Conservation (phyloP, 2,329 filamentous ascomycete species). For the Diaporthe sp. region DNA sequence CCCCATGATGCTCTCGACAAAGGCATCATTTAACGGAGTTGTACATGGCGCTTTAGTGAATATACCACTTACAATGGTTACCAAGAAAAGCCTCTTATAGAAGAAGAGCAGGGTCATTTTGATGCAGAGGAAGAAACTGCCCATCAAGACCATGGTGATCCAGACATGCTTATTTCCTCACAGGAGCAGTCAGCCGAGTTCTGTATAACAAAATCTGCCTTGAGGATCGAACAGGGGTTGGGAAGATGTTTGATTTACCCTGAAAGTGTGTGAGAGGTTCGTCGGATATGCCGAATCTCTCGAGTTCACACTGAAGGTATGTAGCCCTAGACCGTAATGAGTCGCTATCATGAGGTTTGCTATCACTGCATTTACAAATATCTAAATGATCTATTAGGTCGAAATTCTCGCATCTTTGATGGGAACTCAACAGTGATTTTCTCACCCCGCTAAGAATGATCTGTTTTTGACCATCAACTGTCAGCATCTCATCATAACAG, state of each 20-base stretch:
- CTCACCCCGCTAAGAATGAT: slow-evolving; percentile 7
- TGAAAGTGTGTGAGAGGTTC: slow-evolving; percentile 11
- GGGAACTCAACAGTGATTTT: background rate
- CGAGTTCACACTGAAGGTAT: slow-evolving; percentile 3
- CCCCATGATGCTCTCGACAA: background rate
- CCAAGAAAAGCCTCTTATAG: slow-evolving; percentile 5
- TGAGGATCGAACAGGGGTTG: background rate
- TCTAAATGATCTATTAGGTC: background rate
- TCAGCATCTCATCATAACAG: background rate
- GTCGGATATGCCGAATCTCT: slow-evolving; percentile 9
- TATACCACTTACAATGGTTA: background rate
- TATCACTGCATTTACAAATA: slow-evolving; percentile 19
- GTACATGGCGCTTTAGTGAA: too few relatives aligned
- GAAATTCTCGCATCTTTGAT: background rate
- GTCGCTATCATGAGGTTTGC: slow-evolving; percentile 15
- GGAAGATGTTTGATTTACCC: background rate
- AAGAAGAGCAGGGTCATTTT: slow-evolving; percentile 12
- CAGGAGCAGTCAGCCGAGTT: background rate
- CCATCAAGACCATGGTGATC: slow-evolving; percentile 9
- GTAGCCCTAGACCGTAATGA: slow-evolving; percentile 10
- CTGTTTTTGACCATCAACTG: background rate
- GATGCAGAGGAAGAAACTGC: slow-evolving; percentile 16
- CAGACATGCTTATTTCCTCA: background rate
- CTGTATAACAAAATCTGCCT: background rate
- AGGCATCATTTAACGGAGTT: background rate